phyloP scores from a whole-genome alignment of 306 rosid genomes.

The Medicago truncatula region DNA sequence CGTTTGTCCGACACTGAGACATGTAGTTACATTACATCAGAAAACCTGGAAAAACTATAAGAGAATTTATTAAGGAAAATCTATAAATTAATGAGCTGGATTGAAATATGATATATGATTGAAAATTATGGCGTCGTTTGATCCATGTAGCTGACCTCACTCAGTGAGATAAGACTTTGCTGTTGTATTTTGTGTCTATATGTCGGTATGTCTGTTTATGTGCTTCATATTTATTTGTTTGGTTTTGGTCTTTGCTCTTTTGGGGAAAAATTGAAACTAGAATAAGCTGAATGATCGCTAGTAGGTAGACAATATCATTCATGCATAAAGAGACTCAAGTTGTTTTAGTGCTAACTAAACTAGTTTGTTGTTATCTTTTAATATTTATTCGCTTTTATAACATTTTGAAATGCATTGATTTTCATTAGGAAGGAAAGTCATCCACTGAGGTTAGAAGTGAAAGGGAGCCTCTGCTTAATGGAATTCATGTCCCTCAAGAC shows the following conservation, averaged over 20 bases:
- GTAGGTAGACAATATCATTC: not conserved
- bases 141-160: too few species aligned
- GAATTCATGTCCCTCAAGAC: constrained; percentile 50
- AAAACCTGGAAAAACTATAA: too few species aligned
- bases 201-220: not conserved
- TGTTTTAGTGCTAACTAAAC: not conserved
- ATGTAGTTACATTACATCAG: not conserved
- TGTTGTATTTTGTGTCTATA: not conserved
- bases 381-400: constrained; percentile 15
- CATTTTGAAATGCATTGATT: constrained; percentile 33
- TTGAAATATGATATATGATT: too few species aligned
- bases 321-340: not conserved
- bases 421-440: constrained; percentile 58
- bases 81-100: too few species aligned
- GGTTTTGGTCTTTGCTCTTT: constrained; percentile 1
- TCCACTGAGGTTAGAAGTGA: constrained; percentile 54
- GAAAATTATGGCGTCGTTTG: too few species aligned
- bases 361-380: constrained; percentile 15
- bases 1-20: not conserved
- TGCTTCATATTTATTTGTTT: not conserved
- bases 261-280: not conserved
- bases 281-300: constrained; percentile 31
- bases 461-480: constrained; percentile 67
- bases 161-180: too few species aligned
- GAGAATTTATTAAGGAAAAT: too few species aligned